These are phyloP conservation scores for Streptanthus diversifolius DNA, from an alignment of 345 rosid species.

Conservation along the genomic window DNA sequence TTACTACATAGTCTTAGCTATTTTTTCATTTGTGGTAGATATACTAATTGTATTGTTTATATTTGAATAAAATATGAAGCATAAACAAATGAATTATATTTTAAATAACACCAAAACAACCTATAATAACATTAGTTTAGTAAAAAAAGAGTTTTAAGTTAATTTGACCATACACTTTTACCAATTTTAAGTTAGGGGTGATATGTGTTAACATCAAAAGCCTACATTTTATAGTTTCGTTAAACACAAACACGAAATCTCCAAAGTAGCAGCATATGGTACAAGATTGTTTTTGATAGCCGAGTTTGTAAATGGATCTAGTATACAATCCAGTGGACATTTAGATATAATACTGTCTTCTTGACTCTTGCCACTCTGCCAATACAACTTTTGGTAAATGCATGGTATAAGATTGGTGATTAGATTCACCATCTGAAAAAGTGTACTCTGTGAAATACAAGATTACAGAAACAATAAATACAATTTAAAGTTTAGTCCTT, in stretches of 20 bases:
- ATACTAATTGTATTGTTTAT: not conserved
- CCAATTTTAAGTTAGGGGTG: not conserved
- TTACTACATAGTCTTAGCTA: too few relatives aligned
- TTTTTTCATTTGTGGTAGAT: too few relatives aligned
- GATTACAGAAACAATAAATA: constrained; percentile 1
- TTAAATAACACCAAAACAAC: not conserved
- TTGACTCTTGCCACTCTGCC: not conserved
- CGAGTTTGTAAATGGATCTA: not conserved
- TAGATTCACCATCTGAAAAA: not conserved
- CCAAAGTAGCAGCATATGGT: not conserved
- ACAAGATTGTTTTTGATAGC: not conserved
- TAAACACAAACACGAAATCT: not conserved
- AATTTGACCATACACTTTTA: not conserved
- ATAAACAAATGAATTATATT: not conserved
- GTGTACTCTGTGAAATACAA: not conserved
- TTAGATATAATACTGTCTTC: not conserved
- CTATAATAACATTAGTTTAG: not conserved
- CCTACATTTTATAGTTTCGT: not conserved
- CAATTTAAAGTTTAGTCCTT: not conserved
- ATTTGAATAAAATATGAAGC: not conserved
- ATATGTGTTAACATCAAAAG: not conserved
- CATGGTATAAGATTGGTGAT: constrained; percentile 14
- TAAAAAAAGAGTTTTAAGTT: not conserved
- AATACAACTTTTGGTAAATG: not conserved
- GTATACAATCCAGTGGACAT: not conserved